Evolutionary conservation across 2,329 filamentous ascomycete species (phyloP), one percentile per base, ranked within the genome.

Genomic region (Dothidotthia symphoricarpi): DNA sequence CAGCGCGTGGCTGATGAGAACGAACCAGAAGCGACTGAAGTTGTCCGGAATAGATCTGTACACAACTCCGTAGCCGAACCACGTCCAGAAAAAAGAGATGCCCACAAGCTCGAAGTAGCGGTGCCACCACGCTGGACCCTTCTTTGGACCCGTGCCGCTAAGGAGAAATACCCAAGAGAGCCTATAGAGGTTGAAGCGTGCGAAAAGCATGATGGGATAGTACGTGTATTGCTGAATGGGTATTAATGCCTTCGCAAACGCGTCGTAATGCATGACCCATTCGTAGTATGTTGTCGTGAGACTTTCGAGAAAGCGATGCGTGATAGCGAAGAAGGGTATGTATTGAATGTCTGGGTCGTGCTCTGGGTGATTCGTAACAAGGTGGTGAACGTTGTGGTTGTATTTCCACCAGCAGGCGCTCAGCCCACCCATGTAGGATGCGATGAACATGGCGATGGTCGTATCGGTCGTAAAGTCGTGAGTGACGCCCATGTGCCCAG

Each of bases 391-490:
- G 60, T 97, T 97, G 68, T 97, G 91, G 63, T 83, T 96, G 45
- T 82, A 78, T 69, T 97, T 97, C 91, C 93, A 98, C 93, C 93
- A 98, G 29, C 91, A 88, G 36, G 95, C 71, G 16, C 88, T 95
- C 24, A 98, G 70, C 0, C 93, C 93, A 25, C 93, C 93, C 14
- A 93, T 72, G 55, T 85, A 97, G 64, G 95, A 86, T 36, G 90
- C 89, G 57, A 96, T 85, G 49, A 95, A 70, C 59, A 97, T 95
- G 32, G 88, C 91, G 46, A 98, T 88, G 32, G 85, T 75, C 2
- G 85, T 85, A 66, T 98, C 93, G 25, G 81, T 69, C 33, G 86
- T 82, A 64, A 91, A 97, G 62, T 84, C 76, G 68, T 97, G 91
- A 2, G 93, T 98, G 55, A 98, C 95, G 51, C 88, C 93, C 85